These are phyloP conservation scores for Diaporthe citrichinensis DNA, from an alignment of 2,329 filamentous ascomycete genomes.

Conservation along the genomic window DNA sequence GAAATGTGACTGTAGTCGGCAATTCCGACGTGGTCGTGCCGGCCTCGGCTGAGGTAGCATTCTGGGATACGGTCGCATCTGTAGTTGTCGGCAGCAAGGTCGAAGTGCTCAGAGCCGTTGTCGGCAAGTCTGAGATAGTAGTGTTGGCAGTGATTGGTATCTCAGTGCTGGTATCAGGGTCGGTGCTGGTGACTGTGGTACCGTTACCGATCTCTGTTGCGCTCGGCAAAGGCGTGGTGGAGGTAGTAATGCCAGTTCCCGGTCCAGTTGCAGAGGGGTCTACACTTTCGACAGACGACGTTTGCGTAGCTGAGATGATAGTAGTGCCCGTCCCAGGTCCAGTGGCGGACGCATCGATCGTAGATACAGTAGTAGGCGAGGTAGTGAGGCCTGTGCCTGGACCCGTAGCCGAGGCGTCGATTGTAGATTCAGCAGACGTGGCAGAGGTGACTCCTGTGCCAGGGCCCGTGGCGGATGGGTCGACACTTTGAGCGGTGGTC, in stretches of 20 bases:
- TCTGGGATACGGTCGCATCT: slow-evolving; percentile 32
- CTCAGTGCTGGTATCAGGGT: slow-evolving; percentile 15
- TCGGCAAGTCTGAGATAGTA: slow-evolving; percentile 35
- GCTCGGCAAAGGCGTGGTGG: slow-evolving; percentile 38
- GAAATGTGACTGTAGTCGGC: slow-evolving; percentile 35
- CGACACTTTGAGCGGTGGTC: slow-evolving; percentile 39
- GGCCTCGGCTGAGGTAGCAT: slow-evolving; percentile 38
- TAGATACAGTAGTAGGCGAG: not conserved
- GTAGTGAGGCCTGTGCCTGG: slow-evolving; percentile 27
- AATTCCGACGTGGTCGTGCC: slow-evolving; percentile 33
- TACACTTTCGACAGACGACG: slow-evolving; percentile 1
- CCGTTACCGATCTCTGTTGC: slow-evolving; percentile 15
- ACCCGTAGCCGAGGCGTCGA: slow-evolving; percentile 26
- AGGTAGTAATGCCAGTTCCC: slow-evolving; percentile 27
- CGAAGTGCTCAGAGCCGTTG: slow-evolving; percentile 23
- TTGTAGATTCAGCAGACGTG: not conserved
- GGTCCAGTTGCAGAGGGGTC: slow-evolving; percentile 33
- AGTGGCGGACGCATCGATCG: slow-evolving; percentile 7
- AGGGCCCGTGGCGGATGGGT: slow-evolving; percentile 37
- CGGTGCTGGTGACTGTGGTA: slow-evolving; percentile 12
- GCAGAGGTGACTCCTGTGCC: slow-evolving; percentile 25
- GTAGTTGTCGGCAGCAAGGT: slow-evolving; percentile 27
- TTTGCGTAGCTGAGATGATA: not conserved
- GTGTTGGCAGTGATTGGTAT: slow-evolving; percentile 37
- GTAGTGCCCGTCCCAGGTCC: slow-evolving; percentile 28